Conservation (phyloP, 1,284 basidiomycete genomes). For the Ustilago loliicola region DNA sequence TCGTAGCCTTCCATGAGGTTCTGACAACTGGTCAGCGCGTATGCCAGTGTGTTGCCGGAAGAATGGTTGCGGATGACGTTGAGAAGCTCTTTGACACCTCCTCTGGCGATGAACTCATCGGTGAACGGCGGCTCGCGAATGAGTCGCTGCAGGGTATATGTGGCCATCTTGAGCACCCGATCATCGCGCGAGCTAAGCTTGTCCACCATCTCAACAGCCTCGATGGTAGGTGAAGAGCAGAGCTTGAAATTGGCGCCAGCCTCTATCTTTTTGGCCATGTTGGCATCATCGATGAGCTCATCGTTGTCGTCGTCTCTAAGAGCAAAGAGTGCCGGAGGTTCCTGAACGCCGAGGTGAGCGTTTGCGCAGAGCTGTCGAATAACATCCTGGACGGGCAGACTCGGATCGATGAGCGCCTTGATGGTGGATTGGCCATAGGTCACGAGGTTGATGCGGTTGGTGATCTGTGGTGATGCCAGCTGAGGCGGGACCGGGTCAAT, state of each 20-base stretch:
- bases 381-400: constrained; percentile 59
- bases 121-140: constrained; percentile 92
- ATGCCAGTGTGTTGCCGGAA: constrained; percentile 88
- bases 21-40: constrained; percentile 85
- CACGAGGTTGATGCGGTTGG: constrained; percentile 61
- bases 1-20: constrained; percentile 74
- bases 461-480: constrained; percentile 27
- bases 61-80: constrained; percentile 67
- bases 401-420: constrained; percentile 62
- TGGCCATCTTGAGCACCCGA: constrained; percentile 76
- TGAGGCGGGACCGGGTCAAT: constrained; percentile 23
- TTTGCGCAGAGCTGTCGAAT: constrained; percentile 70
- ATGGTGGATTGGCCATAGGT: constrained; percentile 62
- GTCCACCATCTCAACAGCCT: constrained; percentile 83
- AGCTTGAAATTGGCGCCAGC: constrained; percentile 72
- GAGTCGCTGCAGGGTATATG: constrained; percentile 86
- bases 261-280: constrained; percentile 64
- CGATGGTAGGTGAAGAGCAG: constrained; percentile 83
- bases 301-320: constrained; percentile 84
- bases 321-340: constrained; percentile 84
- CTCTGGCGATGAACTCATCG: constrained; percentile 83
- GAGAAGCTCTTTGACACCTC: constrained; percentile 74
- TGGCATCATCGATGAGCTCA: constrained; percentile 84
- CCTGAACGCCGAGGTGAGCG: constrained; percentile 80
- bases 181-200: constrained; percentile 79